These are phyloP conservation scores for Pseudonitzschia multiseries DNA, from an alignment of 108 stramenopile genomes.

Conservation along the genomic window DNA sequence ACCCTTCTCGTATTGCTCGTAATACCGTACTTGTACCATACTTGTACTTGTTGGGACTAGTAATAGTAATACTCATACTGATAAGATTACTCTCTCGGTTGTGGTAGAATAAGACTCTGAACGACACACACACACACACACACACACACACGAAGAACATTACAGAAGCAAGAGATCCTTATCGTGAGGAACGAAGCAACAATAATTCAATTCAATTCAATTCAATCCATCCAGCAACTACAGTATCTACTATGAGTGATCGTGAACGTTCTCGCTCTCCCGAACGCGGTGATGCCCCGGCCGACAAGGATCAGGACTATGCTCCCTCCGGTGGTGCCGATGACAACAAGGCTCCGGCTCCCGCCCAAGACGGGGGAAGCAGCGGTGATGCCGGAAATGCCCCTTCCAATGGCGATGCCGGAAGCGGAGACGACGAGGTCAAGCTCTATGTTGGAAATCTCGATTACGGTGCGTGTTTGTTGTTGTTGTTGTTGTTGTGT, in stretches of 20 bases:
- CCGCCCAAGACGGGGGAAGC: constrained; percentile 11
- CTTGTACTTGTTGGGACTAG: too few relatives aligned
- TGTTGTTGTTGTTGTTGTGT: not conserved
- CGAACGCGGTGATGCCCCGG: constrained; percentile 48
- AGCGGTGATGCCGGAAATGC: not conserved
- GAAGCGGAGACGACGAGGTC: constrained; percentile 42
- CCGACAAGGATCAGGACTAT: constrained; percentile 28
- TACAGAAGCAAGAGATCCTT: too few relatives aligned
- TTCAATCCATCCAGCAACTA: too few relatives aligned
- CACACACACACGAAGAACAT: too few relatives aligned
- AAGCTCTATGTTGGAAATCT: constrained; percentile 92
- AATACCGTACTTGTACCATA: too few relatives aligned
- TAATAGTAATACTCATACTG: too few relatives aligned
- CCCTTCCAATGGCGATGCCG: constrained; percentile 22
- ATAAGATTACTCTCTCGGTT: too few relatives aligned
- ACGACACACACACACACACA: too few relatives aligned
- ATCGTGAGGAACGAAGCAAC: too few relatives aligned
- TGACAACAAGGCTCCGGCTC: constrained; percentile 9
- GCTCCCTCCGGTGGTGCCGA: constrained; percentile 28
- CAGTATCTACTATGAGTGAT: constrained; percentile 28
- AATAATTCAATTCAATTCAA: too few relatives aligned
- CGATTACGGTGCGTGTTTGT: constrained; percentile 61
- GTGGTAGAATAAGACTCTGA: too few relatives aligned
- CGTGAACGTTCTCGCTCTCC: constrained; percentile 70
- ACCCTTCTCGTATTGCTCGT: too few relatives aligned